These are phyloP conservation scores for Takashimella koratensis DNA, from an alignment of 1,284 basidiomycete species.

Conservation along the genomic window DNA sequence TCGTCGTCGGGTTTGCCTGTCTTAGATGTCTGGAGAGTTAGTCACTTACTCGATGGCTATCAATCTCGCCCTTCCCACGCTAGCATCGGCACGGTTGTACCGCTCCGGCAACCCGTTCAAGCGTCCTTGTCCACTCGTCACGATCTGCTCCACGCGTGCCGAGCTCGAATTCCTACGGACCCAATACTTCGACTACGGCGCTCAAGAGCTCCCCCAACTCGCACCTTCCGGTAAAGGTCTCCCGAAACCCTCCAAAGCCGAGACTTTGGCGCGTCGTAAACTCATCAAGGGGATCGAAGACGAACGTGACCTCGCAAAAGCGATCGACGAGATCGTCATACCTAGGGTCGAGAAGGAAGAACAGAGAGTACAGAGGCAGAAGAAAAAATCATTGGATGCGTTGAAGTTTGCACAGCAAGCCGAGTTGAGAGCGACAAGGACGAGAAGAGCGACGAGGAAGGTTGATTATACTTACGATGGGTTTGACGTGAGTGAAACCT, in stretches of 20 bases:
- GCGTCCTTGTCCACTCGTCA: constrained; percentile 40
- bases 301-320: constrained; percentile 27
- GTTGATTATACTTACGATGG: constrained; percentile 42
- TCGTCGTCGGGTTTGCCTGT: too few relatives aligned
- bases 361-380: constrained; percentile 10
- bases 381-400: constrained; percentile 5
- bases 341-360: constrained; percentile 44
- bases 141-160: constrained; percentile 25
- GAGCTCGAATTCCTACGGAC: constrained; percentile 28
- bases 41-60: too few relatives aligned
- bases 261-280: constrained; percentile 17
- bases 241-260: constrained; percentile 9
- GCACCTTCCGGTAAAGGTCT: not conserved
- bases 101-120: constrained; percentile 48
- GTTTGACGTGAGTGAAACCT: constrained; percentile 17
- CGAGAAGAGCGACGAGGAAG: constrained; percentile 31
- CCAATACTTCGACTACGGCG: constrained; percentile 20
- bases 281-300: constrained; percentile 33
- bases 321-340: constrained; percentile 23
- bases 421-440: constrained; percentile 38
- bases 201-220: not conserved
- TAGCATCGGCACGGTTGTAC: constrained; percentile 43
- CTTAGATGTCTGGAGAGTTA: too few relatives aligned
- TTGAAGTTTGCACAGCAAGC: constrained; percentile 29
- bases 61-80: constrained; percentile 6